A percentile compares a stretch with the other conserved stretches of the same genome.
Conservation (phyloP, 75 land plant species). For the Azolla pinnata region DNA sequence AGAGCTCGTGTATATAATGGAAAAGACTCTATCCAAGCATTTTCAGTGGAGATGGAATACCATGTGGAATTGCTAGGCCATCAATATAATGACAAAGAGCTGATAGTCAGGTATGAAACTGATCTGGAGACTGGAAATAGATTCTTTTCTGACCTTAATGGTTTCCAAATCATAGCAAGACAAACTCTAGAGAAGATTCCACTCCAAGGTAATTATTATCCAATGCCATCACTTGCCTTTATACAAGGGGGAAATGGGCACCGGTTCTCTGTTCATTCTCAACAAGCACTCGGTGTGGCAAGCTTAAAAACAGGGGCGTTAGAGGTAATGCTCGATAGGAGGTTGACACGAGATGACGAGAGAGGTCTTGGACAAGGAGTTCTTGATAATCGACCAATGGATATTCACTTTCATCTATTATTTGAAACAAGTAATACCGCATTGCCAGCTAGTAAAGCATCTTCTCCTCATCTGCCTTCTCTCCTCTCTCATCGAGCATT, state of each 20-base stretch:
- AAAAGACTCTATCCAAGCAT: constrained; percentile 52
- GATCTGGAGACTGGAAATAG: constrained; percentile 47
- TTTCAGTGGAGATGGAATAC: constrained; percentile 78
- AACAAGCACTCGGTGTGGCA: constrained; percentile 83
- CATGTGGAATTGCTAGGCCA: constrained; percentile 65
- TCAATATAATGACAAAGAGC: constrained; percentile 65
- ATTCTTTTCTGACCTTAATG: constrained; percentile 89
- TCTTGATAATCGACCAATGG: constrained; percentile 76
- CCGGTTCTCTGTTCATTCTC: constrained; percentile 81
- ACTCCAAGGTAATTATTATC: constrained; percentile 92
- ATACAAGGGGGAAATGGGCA: constrained; percentile 60
- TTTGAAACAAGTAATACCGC: constrained; percentile 57
- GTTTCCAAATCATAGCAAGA: constrained; percentile 86
- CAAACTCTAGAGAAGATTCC: constrained; percentile 95
- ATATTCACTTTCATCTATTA: constrained; percentile 69
- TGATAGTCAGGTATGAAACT: constrained; percentile 77
- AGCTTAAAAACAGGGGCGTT: constrained; percentile 75
- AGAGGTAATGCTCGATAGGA: constrained; percentile 88
- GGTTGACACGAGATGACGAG: constrained; percentile 70
- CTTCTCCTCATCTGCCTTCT: constrained; percentile 44
- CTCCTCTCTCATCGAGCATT: constrained; percentile 68
- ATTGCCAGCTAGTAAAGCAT: constrained; percentile 8
- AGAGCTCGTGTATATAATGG: constrained; percentile 71
- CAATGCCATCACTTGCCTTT: constrained; percentile 96
- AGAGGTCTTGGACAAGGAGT: constrained; percentile 96